phyloP scores from a whole-genome alignment of 1,139 yeast genomes.

The Candida dubliniensis region DNA sequence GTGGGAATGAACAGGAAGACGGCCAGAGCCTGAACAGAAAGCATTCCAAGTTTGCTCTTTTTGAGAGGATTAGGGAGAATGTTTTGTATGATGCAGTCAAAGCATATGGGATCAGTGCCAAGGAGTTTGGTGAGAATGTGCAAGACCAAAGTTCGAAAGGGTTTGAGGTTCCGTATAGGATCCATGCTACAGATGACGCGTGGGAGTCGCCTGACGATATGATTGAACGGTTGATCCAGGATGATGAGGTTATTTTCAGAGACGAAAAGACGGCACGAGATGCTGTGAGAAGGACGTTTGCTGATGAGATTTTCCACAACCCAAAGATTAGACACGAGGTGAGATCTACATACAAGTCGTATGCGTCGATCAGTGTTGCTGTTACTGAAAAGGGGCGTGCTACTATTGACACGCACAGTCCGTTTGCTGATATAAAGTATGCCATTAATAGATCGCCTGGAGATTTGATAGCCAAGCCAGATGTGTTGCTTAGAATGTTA shows the following conservation, averaged over 20 bases:
- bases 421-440: slow-evolving; percentile 88
- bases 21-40: slow-evolving; percentile 44
- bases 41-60: slow-evolving; percentile 70
- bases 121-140: slow-evolving; percentile 81
- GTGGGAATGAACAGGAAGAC: slow-evolving; percentile 9
- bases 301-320: slow-evolving; percentile 79
- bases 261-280: slow-evolving; percentile 65
- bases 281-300: slow-evolving; percentile 72
- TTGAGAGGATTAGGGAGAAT: slow-evolving; percentile 73
- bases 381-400: slow-evolving; percentile 86
- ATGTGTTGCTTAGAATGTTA: slow-evolving; percentile 80
- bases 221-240: slow-evolving; percentile 55
- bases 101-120: slow-evolving; percentile 76
- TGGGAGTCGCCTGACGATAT: slow-evolving; percentile 63
- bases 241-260: slow-evolving; percentile 55
- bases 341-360: slow-evolving; percentile 65
- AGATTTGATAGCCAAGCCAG: slow-evolving; percentile 75
- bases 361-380: slow-evolving; percentile 70
- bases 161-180: slow-evolving; percentile 53
- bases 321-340: slow-evolving; percentile 78
- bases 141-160: slow-evolving; percentile 54
- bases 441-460: slow-evolving; percentile 78
- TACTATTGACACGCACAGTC: slow-evolving; percentile 76
- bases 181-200: slow-evolving; percentile 77
- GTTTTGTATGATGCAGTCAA: slow-evolving; percentile 66